A percentile compares a stretch with the other conserved stretches of the same genome.
These are phyloP conservation scores for Pseudopyrenochaeta lycopersici DNA, from an alignment of 2,329 filamentous ascomycete genomes.

Conservation along the genomic window DNA sequence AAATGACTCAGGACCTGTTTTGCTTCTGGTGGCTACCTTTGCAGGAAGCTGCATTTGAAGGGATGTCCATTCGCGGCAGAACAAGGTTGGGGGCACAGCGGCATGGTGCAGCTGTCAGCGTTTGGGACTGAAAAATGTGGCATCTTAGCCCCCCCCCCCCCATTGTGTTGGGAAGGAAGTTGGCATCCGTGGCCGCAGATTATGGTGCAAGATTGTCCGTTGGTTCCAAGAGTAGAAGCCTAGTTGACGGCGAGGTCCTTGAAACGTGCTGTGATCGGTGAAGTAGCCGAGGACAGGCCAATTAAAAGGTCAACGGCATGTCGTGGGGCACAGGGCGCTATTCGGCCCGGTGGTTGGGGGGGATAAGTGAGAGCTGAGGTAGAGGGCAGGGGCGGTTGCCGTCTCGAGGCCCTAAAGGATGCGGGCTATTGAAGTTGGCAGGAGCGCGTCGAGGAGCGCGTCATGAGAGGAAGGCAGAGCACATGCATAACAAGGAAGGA, in stretches of 20 bases:
- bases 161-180: no score
- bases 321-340: neutral
- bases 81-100: conserved; percentile 2
- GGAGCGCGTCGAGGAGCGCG: no score
- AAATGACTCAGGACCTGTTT: neutral
- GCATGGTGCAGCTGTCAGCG: conserved; percentile 12
- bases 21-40: conserved; percentile 13
- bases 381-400: no score
- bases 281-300: neutral
- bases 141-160: neutral
- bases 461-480: neutral
- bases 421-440: no score
- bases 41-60: conserved; percentile 11
- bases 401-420: no score
- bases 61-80: conserved; percentile 3
- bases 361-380: no score
- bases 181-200: no score
- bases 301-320: neutral
- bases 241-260: neutral
- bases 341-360: neutral
- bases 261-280: neutral
- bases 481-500: neutral
- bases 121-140: conserved; percentile 2
- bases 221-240: neutral
- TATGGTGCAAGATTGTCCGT: neutral